A percentile compares a stretch with the other conserved stretches of the same genome.
These are phyloP conservation scores for Salix koriyanagi DNA, from an alignment of 345 rosid species.

Conservation along the genomic window DNA sequence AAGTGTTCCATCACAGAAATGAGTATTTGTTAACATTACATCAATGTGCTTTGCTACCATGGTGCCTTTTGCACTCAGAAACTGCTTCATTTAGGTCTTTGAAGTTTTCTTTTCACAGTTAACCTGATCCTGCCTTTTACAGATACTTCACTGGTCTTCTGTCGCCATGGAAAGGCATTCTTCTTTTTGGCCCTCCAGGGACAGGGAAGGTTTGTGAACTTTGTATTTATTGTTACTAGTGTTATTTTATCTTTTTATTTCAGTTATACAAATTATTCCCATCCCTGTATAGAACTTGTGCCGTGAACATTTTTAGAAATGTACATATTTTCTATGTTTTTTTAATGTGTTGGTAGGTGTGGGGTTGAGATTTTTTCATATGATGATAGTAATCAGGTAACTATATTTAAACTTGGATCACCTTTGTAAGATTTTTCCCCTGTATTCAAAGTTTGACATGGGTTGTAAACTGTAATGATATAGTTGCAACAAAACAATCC, in stretches of 20 bases:
- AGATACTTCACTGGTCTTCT: constrained; percentile 94
- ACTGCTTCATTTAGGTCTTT: neutral
- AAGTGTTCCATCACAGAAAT: neutral
- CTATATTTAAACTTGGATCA: neutral
- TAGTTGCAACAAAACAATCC: neutral
- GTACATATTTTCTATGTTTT: neutral
- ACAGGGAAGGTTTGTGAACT: constrained; percentile 77
- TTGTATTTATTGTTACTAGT: neutral
- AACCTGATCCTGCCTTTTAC: constrained; percentile 7
- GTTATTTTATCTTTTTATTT: neutral
- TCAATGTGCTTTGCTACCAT: neutral
- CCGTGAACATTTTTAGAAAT: neutral
- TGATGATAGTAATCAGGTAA: neutral
- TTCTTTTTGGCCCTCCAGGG: constrained; percentile 97
- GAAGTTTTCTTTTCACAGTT: neutral
- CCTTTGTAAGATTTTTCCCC: neutral
- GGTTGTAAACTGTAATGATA: neutral
- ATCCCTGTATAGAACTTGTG: neutral
- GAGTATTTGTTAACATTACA: neutral
- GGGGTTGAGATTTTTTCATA: neutral
- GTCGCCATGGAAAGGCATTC: constrained; percentile 99
- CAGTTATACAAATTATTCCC: neutral
- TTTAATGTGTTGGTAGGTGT: neutral
- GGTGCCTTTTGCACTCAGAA: neutral
- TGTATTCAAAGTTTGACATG: neutral